Conservation (phyloP, 2,329 filamentous ascomycete species). For the Penicillium sp. region DNA sequence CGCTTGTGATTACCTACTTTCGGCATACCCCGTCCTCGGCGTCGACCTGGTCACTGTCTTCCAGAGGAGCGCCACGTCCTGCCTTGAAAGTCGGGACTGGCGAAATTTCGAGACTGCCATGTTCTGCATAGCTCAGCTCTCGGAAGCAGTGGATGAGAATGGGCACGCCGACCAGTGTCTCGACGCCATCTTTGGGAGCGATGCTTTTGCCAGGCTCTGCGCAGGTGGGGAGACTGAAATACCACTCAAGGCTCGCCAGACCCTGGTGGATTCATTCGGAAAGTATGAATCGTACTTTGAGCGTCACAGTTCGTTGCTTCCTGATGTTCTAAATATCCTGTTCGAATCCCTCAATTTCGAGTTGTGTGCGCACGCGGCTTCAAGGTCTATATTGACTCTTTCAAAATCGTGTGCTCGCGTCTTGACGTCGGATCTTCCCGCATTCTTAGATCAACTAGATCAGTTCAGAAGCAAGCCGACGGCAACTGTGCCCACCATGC, state of each 20-base stretch:
- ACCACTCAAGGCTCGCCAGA: conserved; percentile 33
- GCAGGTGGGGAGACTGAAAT: conserved; percentile 25
- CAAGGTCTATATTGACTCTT: conserved; percentile 37
- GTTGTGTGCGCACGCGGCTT: conserved; percentile 36
- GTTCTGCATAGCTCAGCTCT: conserved; percentile 39
- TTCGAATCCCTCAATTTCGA: conserved; percentile 38
- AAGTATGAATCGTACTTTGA: conserved; percentile 40
- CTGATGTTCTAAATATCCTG: conserved; percentile 37
- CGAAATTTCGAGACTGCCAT: conserved; percentile 38
- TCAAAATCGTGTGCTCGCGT: conserved; percentile 38
- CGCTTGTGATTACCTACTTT: conserved; percentile 39
- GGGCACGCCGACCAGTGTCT: conserved; percentile 35
- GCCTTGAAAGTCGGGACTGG: conserved; percentile 33
- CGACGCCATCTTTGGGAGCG: conserved; percentile 35
- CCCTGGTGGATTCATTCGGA: conserved; percentile 37
- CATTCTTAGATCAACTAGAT: conserved; percentile 37
- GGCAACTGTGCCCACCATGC: conserved; percentile 32
- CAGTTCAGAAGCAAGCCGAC: conserved; percentile 32
- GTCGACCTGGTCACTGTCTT: conserved; percentile 37
- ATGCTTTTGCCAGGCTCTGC: conserved; percentile 30
- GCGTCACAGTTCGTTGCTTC: conserved; percentile 34
- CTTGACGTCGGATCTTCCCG: conserved; percentile 36
- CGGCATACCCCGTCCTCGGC: conserved; percentile 38
- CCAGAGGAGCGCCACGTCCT: conserved; percentile 29
- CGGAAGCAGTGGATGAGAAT: conserved; percentile 40